Percentiles rank a stretch among this genome's conserved stretches.
These are phyloP conservation scores for Acorus calamus DNA, from an alignment of 106 monocot genomes.

Conservation along the genomic window DNA sequence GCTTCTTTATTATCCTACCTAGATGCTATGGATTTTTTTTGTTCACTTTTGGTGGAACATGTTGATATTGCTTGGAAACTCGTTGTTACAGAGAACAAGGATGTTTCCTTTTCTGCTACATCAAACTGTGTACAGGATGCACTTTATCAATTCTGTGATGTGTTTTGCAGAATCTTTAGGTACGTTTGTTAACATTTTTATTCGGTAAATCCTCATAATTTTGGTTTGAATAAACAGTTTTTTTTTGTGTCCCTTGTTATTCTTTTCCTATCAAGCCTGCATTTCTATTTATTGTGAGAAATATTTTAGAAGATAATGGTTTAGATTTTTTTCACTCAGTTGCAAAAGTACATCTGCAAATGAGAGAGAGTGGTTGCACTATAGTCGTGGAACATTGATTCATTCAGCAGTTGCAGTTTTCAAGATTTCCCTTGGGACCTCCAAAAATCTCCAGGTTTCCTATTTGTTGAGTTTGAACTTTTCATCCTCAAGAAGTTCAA, in stretches of 20 bases:
- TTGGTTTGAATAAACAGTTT: no score
- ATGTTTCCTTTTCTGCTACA: slow-evolving; percentile 4
- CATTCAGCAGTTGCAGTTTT: slow-evolving; percentile 32
- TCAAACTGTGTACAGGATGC: slow-evolving; percentile 19
- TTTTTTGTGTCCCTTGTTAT: no score
- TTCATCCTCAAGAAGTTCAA: no score
- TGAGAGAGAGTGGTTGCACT: slow-evolving; percentile 20
- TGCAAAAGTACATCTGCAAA: slow-evolving; percentile 14
- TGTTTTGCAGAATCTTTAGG: slow-evolving; percentile 26
- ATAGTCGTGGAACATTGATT: slow-evolving; percentile 31
- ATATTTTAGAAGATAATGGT: not conserved
- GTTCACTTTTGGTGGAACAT: slow-evolving; percentile 28
- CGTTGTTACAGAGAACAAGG: slow-evolving; percentile 18
- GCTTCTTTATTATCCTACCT: slow-evolving; percentile 41
- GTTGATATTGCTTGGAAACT: slow-evolving; percentile 24
- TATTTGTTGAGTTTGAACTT: not conserved
- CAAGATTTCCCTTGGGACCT: slow-evolving; percentile 28
- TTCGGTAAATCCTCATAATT: not conserved
- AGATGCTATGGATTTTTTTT: slow-evolving; percentile 50
- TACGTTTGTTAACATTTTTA: slow-evolving; percentile 8
- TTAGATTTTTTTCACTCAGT: slow-evolving; percentile 5
- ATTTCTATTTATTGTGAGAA: no score
- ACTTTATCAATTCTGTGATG: slow-evolving; percentile 31
- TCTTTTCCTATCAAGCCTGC: no score
- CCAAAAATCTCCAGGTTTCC: slow-evolving; percentile 24